phyloP scores from a whole-genome alignment of 129 eudicot genomes.

The Helianthus tuberosus region DNA sequence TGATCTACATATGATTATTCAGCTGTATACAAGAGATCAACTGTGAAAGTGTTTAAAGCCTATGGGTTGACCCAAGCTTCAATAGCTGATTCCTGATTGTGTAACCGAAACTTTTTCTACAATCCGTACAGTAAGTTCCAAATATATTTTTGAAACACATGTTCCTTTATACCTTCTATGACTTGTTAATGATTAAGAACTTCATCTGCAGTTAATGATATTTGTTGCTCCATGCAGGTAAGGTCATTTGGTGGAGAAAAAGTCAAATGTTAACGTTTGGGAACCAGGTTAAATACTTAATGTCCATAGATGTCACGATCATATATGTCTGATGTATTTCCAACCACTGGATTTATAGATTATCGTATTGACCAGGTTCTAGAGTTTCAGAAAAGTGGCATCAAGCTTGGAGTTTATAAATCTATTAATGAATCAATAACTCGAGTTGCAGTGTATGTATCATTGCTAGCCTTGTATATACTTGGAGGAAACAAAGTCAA shows the following conservation, averaged over 20 bases:
- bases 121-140: conserved; percentile 82
- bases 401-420: too few species aligned
- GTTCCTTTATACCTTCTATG: not conserved
- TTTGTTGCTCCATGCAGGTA: conserved; percentile 56
- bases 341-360: conserved; percentile 13
- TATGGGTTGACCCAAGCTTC: conserved; percentile 87
- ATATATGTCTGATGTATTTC: conserved; percentile 9
- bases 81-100: conserved; percentile 94
- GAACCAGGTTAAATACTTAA: conserved; percentile 58
- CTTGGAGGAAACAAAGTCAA: too few species aligned
- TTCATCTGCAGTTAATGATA: conserved; percentile 1
- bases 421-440: too few species aligned
- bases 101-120: conserved; percentile 92
- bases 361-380: conserved; percentile 55
- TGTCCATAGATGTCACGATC: not conserved
- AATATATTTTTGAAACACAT: not conserved
- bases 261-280: conserved; percentile 90
- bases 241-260: conserved; percentile 97
- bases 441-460: too few species aligned
- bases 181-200: conserved; percentile 16
- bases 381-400: too few species aligned
- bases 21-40: conserved; percentile 88
- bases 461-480: too few species aligned
- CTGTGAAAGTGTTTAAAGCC: conserved; percentile 86
- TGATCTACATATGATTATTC: too few species aligned